Conservation (phyloP, 176 grass and related monocot genomes). For the Alopecurus myosuroides region DNA sequence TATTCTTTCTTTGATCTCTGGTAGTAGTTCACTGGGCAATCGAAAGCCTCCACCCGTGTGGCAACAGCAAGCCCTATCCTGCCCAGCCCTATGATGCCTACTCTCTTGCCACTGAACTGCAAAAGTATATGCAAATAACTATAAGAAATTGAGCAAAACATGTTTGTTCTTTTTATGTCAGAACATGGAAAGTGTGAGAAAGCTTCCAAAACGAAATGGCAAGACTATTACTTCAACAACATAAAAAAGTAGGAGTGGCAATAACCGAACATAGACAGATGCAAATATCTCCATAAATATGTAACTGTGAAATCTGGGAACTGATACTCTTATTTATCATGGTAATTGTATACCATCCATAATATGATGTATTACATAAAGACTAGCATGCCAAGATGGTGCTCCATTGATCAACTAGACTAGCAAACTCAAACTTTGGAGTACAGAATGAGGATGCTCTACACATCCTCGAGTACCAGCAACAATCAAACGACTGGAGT, state of each 20-base stretch:
- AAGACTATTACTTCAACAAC: neutral
- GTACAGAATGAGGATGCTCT: neutral
- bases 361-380: neutral
- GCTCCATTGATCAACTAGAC: neutral
- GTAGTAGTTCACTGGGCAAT: conserved; percentile 69
- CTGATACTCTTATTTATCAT: conserved; percentile 20
- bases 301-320: neutral
- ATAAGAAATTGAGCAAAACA: neutral
- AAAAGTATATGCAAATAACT: neutral
- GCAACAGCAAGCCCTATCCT: conserved; percentile 72
- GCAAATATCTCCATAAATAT: neutral
- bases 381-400: neutral
- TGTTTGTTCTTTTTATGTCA: neutral
- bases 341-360: neutral
- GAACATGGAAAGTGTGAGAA: neutral
- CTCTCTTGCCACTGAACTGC: conserved; percentile 92
- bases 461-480: neutral
- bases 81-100: conserved; percentile 89
- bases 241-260: neutral
- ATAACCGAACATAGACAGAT: neutral
- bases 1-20: conserved; percentile 55
- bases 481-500: conserved; percentile 60
- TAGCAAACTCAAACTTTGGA: neutral
- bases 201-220: neutral
- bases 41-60: conserved; percentile 61